Percentiles rank a stretch among this genome's conserved stretches.
Conservation (phyloP, 2,329 filamentous ascomycete genomes). For the Esteya vermicola region DNA sequence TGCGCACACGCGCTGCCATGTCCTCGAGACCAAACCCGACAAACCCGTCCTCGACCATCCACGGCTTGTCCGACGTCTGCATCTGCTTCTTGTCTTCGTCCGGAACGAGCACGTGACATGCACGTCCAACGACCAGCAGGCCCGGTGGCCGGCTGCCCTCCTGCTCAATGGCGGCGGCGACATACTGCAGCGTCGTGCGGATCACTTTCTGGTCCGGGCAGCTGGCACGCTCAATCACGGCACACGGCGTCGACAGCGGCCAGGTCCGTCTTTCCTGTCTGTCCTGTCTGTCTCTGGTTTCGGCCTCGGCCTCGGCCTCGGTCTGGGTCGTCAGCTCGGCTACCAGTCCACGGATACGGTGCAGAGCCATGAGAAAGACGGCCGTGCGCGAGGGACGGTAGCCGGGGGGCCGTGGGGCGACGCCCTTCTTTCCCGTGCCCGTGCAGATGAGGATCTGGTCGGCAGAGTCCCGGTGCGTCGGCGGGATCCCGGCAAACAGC, state of each 20-base stretch:
- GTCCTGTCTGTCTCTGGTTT: conserved; percentile 13
- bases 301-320: conserved; percentile 15
- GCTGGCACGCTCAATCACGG: conserved; percentile 83
- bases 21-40: conserved; percentile 6
- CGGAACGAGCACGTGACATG: conserved; percentile 59
- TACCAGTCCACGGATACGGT: conserved; percentile 64
- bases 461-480: conserved; percentile 77
- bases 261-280: conserved; percentile 30
- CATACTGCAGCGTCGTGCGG: conserved; percentile 66
- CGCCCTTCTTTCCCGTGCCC: conserved; percentile 84
- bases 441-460: conserved; percentile 96
- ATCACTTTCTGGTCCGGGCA: conserved; percentile 92
- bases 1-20: background rate
- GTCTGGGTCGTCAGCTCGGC: conserved; percentile 46
- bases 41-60: conserved; percentile 11
- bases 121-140: conserved; percentile 68
- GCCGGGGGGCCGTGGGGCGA: conserved; percentile 64
- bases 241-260: conserved; percentile 71
- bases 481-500: conserved; percentile 74
- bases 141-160: conserved; percentile 85
- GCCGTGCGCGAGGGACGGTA: conserved; percentile 67
- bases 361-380: conserved; percentile 90
- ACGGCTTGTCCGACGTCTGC: no score
- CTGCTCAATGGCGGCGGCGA: conserved; percentile 70
- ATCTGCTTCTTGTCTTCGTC: no score